These are phyloP conservation scores for Ramularia endophylla DNA, from an alignment of 2,329 filamentous ascomycete genomes.

Conservation along the genomic window DNA sequence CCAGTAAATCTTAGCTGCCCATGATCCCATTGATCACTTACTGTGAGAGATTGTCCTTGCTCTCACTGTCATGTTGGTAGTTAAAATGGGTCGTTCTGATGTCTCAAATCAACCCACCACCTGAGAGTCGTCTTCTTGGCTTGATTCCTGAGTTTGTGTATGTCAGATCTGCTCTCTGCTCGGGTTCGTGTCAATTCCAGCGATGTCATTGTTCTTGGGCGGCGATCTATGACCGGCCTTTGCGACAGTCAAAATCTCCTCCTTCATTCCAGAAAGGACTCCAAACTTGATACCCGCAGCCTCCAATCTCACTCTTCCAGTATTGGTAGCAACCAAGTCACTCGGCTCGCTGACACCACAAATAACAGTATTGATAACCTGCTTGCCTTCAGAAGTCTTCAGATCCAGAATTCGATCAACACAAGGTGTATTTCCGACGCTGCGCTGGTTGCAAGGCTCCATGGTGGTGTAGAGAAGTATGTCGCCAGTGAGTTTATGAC, in stretches of 20 bases:
- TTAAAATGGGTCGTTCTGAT: too few species aligned
- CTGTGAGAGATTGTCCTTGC: too few species aligned
- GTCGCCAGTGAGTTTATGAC: conserved; percentile 46
- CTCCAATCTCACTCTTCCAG: conserved; percentile 64
- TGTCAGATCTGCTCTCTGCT: background rate
- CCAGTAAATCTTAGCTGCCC: too few species aligned
- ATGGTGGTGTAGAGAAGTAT: conserved; percentile 83
- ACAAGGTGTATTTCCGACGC: conserved; percentile 71
- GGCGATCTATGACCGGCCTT: conserved; percentile 63
- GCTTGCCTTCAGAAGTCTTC: conserved; percentile 42
- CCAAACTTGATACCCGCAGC: conserved; percentile 68
- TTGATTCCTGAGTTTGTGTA: too few species aligned
- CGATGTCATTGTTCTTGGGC: conserved; percentile 1
- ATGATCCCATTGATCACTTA: too few species aligned
- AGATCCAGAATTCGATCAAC: conserved; percentile 66
- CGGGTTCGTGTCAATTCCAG: conserved; percentile 1
- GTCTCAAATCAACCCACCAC: too few species aligned
- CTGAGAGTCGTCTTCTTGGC: too few species aligned
- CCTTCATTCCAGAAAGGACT: conserved; percentile 68
- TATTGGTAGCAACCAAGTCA: conserved; percentile 80
- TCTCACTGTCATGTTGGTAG: too few species aligned
- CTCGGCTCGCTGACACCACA: conserved; percentile 85
- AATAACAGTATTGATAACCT: conserved; percentile 69
- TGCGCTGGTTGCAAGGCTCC: conserved; percentile 70
- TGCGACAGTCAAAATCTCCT: conserved; percentile 74